These are phyloP conservation scores for Stachybotrys elegans DNA, from an alignment of 2,329 filamentous ascomycete species.

Conservation along the genomic window DNA sequence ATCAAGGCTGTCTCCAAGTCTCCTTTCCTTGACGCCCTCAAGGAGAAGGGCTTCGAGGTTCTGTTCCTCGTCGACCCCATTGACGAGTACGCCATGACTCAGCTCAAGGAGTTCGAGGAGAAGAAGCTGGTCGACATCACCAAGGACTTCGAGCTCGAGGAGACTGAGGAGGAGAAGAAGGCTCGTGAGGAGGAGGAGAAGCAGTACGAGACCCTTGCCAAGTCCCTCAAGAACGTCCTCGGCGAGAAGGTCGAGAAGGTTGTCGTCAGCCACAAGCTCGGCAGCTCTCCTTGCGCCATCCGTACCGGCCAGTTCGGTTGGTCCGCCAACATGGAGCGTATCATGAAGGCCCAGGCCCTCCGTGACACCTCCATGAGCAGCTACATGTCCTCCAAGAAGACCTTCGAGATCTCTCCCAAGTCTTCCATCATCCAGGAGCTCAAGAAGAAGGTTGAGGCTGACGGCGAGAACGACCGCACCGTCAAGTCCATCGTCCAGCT, in stretches of 20 bases:
- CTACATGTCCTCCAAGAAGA: constrained; percentile 99
- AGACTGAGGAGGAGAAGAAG: constrained; percentile 99
- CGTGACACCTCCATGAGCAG: constrained; percentile 99
- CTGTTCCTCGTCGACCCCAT: constrained; percentile 99
- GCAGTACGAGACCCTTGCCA: constrained; percentile 91
- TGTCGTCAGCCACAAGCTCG: constrained; percentile 96
- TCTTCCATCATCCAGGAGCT: constrained; percentile 97
- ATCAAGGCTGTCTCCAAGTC: constrained; percentile 98
- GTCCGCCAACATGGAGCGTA: constrained; percentile 99
- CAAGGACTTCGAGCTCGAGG: constrained; percentile 99
- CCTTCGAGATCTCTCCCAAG: constrained; percentile 99
- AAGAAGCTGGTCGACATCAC: constrained; percentile 99
- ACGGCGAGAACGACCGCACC: constrained; percentile 97
- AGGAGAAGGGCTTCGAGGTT: constrained; percentile 99
- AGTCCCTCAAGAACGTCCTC: constrained; percentile 98
- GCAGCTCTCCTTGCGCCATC: constrained; percentile 92
- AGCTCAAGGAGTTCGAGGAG: constrained; percentile 99
- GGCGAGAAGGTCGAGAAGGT: constrained; percentile 99
- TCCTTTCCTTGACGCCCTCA: constrained; percentile 97
- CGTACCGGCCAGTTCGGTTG: constrained; percentile 99
- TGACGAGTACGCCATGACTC: constrained; percentile 98
- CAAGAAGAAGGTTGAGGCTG: constrained; percentile 97
- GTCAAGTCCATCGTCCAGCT: constrained; percentile 99
- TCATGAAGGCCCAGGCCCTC: constrained; percentile 99
- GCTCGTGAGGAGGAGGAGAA: constrained; percentile 94